Evolutionary conservation across 2,329 filamentous ascomycete species (phyloP).

Genomic region (Fragosphaeria purpurea): DNA sequence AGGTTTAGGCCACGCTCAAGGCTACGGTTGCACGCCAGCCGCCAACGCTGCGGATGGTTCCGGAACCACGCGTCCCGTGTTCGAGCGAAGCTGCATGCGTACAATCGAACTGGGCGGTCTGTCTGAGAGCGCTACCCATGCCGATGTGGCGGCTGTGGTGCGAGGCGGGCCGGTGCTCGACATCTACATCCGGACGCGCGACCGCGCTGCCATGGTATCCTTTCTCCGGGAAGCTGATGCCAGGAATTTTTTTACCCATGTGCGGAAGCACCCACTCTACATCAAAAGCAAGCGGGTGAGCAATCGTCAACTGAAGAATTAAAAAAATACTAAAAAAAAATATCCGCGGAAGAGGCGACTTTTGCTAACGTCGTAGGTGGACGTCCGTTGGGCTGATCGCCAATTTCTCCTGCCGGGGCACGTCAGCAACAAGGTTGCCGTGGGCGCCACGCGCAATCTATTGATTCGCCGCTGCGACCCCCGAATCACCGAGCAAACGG

Average conservation of each 20-base stretch:
- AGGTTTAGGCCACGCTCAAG: too few relatives aligned
- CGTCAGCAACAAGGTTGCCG: constrained; percentile 52
- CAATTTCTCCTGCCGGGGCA: constrained; percentile 58
- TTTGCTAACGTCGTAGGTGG: constrained; percentile 38
- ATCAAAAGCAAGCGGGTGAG: constrained; percentile 58
- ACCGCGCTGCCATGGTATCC: constrained; percentile 55
- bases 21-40: too few relatives aligned
- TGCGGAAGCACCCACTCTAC: constrained; percentile 56
- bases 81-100: constrained; percentile 33
- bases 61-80: constrained; percentile 13
- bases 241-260: constrained; percentile 53
- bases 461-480: constrained; percentile 51
- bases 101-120: constrained; percentile 56
- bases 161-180: constrained; percentile 64
- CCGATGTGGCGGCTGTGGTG: constrained; percentile 54
- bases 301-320: not conserved
- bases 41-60: too few relatives aligned
- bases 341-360: not conserved
- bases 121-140: constrained; percentile 50
- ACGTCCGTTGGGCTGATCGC: constrained; percentile 58
- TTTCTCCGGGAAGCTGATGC: constrained; percentile 58
- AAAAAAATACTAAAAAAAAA: too few relatives aligned
- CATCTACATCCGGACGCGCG: constrained; percentile 49
- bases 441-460: constrained; percentile 64
- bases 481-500: constrained; percentile 49